Evolutionary conservation across 1,284 basidiomycete species (phyloP).

Genomic region (Marasmius tenuissimus): DNA sequence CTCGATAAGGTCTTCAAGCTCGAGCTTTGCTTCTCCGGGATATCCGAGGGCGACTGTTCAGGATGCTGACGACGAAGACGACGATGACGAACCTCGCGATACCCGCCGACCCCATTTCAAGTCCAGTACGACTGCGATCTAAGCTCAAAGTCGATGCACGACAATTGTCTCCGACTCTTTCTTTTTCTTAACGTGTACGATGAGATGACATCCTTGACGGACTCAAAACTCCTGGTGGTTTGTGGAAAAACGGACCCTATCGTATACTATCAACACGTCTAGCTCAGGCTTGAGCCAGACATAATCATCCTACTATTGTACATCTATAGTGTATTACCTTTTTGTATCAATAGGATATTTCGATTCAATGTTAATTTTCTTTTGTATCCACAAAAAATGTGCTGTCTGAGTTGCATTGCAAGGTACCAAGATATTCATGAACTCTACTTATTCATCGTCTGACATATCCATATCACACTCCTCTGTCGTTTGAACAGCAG

Average conservation of each 20-base stretch:
- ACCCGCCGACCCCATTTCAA: not conserved
- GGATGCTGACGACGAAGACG: not conserved
- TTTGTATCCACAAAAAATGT: too few relatives aligned
- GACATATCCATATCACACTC: constrained; percentile 18
- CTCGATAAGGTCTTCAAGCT: constrained; percentile 23
- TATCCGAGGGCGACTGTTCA: not conserved
- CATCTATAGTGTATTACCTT: too few relatives aligned
- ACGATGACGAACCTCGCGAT: not conserved
- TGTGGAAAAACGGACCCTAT: too few relatives aligned
- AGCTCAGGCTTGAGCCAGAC: too few relatives aligned
- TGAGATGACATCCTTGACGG: not conserved
- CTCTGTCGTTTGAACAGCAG: not conserved
- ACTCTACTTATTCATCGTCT: constrained; percentile 8
- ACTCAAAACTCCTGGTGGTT: too few relatives aligned
- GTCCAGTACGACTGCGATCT: not conserved
- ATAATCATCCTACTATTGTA: too few relatives aligned
- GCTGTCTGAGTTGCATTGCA: not conserved
- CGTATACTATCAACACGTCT: too few relatives aligned
- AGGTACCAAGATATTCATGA: not conserved
- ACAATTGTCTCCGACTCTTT: not conserved
- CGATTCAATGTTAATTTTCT: too few relatives aligned
- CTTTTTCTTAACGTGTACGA: not conserved
- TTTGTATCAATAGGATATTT: too few relatives aligned
- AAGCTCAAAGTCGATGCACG: not conserved
- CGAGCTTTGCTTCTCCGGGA: constrained; percentile 28